Evolutionary conservation across 169 alveolate genomes (phyloP).

Genomic region (Amoebophrya sp.): DNA sequence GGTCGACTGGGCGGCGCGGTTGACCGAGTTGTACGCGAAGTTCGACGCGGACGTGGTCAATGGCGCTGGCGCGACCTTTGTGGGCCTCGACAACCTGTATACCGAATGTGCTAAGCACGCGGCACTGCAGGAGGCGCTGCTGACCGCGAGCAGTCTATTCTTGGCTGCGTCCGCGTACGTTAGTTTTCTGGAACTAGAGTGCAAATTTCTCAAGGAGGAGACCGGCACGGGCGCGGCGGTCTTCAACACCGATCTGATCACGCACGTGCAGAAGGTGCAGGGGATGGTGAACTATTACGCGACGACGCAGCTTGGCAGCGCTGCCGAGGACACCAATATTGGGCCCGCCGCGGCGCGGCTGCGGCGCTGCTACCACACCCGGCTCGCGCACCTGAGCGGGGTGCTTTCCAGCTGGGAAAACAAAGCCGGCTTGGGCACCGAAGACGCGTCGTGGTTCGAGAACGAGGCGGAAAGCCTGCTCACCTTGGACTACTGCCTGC

Average conservation of each 20-base stretch:
- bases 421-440: background rate
- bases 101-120: background rate
- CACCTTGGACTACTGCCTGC: background rate
- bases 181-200: background rate
- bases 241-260: background rate
- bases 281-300: background rate
- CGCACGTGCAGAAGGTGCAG: background rate
- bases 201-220: background rate
- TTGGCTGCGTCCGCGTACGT: background rate
- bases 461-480: background rate
- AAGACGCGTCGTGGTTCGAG: background rate
- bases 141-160: background rate
- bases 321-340: background rate
- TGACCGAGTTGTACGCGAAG: background rate
- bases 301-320: background rate
- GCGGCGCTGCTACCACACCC: background rate
- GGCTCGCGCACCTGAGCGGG: background rate
- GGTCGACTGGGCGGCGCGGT: background rate
- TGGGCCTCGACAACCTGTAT: background rate
- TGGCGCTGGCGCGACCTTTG: background rate
- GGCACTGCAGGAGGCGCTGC: background rate
- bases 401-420: background rate
- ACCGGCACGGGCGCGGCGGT: background rate
- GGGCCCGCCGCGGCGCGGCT: background rate
- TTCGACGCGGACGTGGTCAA: background rate